phyloP scores from a whole-genome alignment of 768 basidiomycete species.

The Mycena rosella region DNA sequence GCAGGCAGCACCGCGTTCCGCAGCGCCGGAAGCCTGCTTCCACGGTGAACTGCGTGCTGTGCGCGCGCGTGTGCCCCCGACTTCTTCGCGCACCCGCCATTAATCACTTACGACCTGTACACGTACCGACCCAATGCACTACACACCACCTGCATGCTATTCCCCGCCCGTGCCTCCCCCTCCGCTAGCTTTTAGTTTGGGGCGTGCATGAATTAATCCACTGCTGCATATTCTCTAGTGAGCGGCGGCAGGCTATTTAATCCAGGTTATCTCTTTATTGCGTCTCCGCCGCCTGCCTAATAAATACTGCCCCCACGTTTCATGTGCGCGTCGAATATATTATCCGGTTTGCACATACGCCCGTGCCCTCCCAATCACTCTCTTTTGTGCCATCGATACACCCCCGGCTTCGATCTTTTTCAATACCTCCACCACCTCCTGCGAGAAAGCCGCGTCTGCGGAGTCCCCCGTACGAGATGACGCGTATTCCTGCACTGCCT shows the following conservation, averaged over 20 bases:
- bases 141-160: not conserved
- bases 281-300: no score
- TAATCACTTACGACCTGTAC: slow-evolving; percentile 13
- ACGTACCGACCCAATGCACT: not conserved
- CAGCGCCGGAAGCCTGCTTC: slow-evolving; percentile 86
- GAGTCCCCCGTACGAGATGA: slow-evolving; percentile 25
- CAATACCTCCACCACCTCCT: slow-evolving; percentile 12
- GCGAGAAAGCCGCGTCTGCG: slow-evolving; percentile 10
- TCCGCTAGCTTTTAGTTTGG: no score
- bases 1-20: slow-evolving; percentile 86
- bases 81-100: not conserved
- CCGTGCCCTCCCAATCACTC: slow-evolving; percentile 23
- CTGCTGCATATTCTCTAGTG: no score
- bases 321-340: no score
- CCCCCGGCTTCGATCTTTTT: slow-evolving; percentile 23
- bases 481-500: slow-evolving; percentile 24
- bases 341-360: slow-evolving; percentile 21
- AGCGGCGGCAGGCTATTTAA: no score
- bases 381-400: slow-evolving; percentile 22
- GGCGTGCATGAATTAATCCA: no score
- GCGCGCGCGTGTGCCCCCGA: no score
- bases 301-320: no score
- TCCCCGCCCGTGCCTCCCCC: no score
- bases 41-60: slow-evolving; percentile 62
- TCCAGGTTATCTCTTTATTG: no score